These are phyloP conservation scores for Suillus variegatus DNA, from an alignment of 768 basidiomycete species.

Conservation along the genomic window DNA sequence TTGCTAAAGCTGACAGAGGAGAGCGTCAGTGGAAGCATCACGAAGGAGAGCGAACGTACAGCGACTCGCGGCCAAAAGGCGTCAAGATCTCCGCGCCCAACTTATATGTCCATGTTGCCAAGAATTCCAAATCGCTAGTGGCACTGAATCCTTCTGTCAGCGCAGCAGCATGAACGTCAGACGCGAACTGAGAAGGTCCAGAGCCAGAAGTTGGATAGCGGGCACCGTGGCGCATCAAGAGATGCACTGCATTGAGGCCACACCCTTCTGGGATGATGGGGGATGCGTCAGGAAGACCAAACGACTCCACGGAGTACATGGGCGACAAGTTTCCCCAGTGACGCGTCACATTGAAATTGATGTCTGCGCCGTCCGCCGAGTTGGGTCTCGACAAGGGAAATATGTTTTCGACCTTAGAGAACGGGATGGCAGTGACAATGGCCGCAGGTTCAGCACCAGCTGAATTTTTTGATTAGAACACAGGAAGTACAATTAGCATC, in stretches of 20 bases:
- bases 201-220: conserved; percentile 40
- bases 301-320: conserved; percentile 50
- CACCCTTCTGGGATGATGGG: conserved; percentile 49
- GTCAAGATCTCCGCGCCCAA: conserved; percentile 49
- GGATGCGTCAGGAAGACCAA: conserved; percentile 49
- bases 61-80: conserved; percentile 47
- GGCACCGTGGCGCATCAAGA: conserved; percentile 42
- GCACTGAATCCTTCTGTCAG: conserved; percentile 31
- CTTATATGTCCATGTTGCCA: conserved; percentile 48
- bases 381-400: conserved; percentile 45
- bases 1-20: conserved; percentile 36
- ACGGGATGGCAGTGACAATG: conserved; percentile 43
- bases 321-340: conserved; percentile 53
- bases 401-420: conserved; percentile 36
- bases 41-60: conserved; percentile 18
- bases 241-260: conserved; percentile 45
- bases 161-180: conserved; percentile 24
- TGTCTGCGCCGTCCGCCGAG: conserved; percentile 31
- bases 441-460: conserved; percentile 46
- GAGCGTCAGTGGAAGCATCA: neutral
- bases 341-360: conserved; percentile 45
- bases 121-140: conserved; percentile 40
- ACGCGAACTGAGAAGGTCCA: conserved; percentile 29
- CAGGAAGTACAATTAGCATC: neutral
- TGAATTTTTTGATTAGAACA: conserved; percentile 11